phyloP scores from a whole-genome alignment of 1,284 basidiomycete genomes.

The Cutaneotrichosporon daszewskae region DNA sequence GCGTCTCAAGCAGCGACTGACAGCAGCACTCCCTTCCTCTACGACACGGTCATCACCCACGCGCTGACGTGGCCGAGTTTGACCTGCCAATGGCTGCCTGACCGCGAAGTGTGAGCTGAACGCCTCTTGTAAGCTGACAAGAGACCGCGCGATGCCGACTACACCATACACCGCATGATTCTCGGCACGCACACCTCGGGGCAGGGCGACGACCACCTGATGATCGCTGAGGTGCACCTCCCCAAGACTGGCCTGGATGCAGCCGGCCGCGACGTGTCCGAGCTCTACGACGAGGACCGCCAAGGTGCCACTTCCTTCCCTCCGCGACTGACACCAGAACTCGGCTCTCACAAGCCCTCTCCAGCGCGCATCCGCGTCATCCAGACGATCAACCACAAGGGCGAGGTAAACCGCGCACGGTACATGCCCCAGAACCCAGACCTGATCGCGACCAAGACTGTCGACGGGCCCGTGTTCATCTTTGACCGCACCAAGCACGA shows the following conservation, averaged over 20 bases:
- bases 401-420: slow-evolving; percentile 93
- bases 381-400: slow-evolving; percentile 92
- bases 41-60: slow-evolving; percentile 95
- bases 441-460: slow-evolving; percentile 89
- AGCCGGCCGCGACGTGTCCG: slow-evolving; percentile 64
- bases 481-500: slow-evolving; percentile 98
- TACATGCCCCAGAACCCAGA: slow-evolving; percentile 99
- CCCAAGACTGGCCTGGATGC: slow-evolving; percentile 59
- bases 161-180: slow-evolving; percentile 86
- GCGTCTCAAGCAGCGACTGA: too few relatives aligned
- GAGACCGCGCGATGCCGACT: slow-evolving; percentile 74
- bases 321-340: slow-evolving; percentile 51
- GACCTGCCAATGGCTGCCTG: slow-evolving; percentile 99
- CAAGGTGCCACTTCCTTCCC: slow-evolving; percentile 52
- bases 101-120: slow-evolving; percentile 74
- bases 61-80: slow-evolving; percentile 97
- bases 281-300: slow-evolving; percentile 83
- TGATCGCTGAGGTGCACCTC: slow-evolving; percentile 90
- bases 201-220: slow-evolving; percentile 89
- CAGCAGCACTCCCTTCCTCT: slow-evolving; percentile 74
- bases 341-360: slow-evolving; percentile 74
- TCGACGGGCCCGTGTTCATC: slow-evolving; percentile 82
- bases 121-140: slow-evolving; percentile 8
- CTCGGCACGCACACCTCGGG: slow-evolving; percentile 97
- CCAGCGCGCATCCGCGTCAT: slow-evolving; percentile 77